Base-by-base conservation (phyloP, 192 early-diverging fungal genomes). In the Piromyces finnis region DNA sequence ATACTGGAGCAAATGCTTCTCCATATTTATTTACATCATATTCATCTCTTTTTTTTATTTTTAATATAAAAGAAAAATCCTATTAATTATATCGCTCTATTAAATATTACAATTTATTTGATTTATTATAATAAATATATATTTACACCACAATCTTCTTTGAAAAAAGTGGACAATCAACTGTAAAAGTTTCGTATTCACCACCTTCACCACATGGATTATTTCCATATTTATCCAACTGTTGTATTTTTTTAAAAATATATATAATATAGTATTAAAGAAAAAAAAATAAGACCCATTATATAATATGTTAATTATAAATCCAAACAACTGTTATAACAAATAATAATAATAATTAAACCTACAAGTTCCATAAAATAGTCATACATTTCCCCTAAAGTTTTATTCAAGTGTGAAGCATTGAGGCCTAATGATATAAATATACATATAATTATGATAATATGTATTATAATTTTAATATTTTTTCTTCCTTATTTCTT, bases 181-280 rank as follows among this genome's bases (percentile, higher is more conserved):
- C 82, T 0, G 94, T 95, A 79, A 98, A 88, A 9, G 96, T 94
- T 82, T 99, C 97, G 82, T 93, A 99, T 86, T 99, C 97, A 29
- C 97, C 97, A 79, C 97, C 97, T 86, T 99, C 97, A 35, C 97
- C 97, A 81, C 96, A 97, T 11, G 95, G 88, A 84, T 99, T 93
- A 30, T 94, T 80, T 30, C 92, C 95, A 81, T 91, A 96, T 79
- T 90, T 91, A 30, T 92, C 84, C 12, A 59, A 30, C 39, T 27
- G 28, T 28, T 59, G 3, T n/a, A 35, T 26, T 6, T 18, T 84
- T 2, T 81, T 35, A 29, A 37, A 11, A 12, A 5, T 28, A 0
- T 1, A 13, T 32, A 29, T 27, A 80, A 51, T 22, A 14, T 77
- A 28, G 1, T 27, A 29, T n/a, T 29, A 0, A n/a, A 1, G 77